Percentiles rank a stretch among this genome's conserved stretches.
These are phyloP conservation scores for Parastagonospora nodorum DNA, from an alignment of 2,329 filamentous ascomycete genomes.

Conservation along the genomic window DNA sequence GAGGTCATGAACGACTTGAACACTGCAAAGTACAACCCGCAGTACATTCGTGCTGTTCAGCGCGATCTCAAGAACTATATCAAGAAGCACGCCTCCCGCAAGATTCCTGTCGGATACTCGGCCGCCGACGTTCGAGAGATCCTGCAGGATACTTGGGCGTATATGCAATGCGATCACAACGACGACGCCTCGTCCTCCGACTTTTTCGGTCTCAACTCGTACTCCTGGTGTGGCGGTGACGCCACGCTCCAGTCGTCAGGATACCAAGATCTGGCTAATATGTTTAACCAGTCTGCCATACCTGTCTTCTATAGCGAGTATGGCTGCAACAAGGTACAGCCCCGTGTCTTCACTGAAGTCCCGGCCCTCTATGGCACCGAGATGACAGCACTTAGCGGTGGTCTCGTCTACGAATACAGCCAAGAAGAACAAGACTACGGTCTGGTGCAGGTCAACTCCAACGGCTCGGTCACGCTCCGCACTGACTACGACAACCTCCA, in stretches of 20 bases:
- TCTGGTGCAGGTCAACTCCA: constrained; percentile 51
- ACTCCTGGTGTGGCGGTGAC: constrained; percentile 73
- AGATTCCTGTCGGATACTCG: constrained; percentile 71
- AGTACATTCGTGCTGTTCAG: constrained; percentile 65
- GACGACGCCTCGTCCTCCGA: constrained; percentile 69
- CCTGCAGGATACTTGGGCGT: constrained; percentile 76
- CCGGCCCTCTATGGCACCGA: constrained; percentile 70
- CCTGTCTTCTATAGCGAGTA: constrained; percentile 84
- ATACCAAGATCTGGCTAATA: constrained; percentile 66
- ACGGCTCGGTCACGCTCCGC: constrained; percentile 51
- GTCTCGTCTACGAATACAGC: constrained; percentile 80
- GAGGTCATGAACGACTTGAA: constrained; percentile 68
- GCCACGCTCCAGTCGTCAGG: constrained; percentile 65
- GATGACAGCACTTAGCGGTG: constrained; percentile 76
- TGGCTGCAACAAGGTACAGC: constrained; percentile 70
- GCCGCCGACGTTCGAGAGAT: constrained; percentile 76
- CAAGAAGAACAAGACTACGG: constrained; percentile 69
- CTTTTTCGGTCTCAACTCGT: constrained; percentile 78
- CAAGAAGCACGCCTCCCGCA: constrained; percentile 59
- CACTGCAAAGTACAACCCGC: constrained; percentile 58
- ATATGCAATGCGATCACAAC: constrained; percentile 68
- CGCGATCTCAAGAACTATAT: constrained; percentile 74
- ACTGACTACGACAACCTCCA: constrained; percentile 69
- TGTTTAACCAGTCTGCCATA: constrained; percentile 69
- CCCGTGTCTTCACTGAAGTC: constrained; percentile 77